Evolutionary conservation across 345 rosid genomes (phyloP).

Genomic region (Salix brachista): DNA sequence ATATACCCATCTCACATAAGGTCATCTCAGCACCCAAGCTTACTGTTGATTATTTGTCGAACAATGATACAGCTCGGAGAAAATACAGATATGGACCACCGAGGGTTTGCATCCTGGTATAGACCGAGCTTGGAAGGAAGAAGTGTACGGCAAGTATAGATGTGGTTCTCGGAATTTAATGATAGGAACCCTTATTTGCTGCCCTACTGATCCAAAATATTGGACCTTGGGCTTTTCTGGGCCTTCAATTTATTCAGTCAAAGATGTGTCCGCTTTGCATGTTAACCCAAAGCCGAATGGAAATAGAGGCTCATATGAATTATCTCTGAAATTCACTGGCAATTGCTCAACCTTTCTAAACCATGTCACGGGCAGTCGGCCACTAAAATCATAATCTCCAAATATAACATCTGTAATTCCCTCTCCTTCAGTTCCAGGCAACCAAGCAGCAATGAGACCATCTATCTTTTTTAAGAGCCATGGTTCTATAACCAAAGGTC

Average conservation of each 20-base stretch:
- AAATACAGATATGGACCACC: neutral
- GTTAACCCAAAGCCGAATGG: slow-evolving; percentile 67
- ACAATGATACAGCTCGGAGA: neutral
- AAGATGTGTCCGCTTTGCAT: slow-evolving; percentile 1
- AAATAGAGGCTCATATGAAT: slow-evolving; percentile 57
- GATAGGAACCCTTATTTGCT: neutral
- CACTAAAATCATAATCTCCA: slow-evolving; percentile 57
- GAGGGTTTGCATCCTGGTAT: neutral
- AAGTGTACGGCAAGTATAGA: neutral
- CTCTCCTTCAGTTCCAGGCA: slow-evolving; percentile 76
- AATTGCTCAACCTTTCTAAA: slow-evolving; percentile 49
- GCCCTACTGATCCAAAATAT: neutral
- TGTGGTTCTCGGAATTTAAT: neutral
- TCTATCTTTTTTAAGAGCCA: slow-evolving; percentile 51
- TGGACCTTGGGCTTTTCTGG: slow-evolving; percentile 7
- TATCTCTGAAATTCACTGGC: slow-evolving; percentile 40
- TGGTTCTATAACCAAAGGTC: slow-evolving; percentile 66
- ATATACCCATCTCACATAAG: neutral
- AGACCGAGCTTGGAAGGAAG: too few species aligned
- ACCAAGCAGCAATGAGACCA: slow-evolving; percentile 83
- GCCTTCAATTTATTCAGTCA: slow-evolving; percentile 13
- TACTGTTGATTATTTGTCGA: neutral
- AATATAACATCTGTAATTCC: slow-evolving; percentile 67
- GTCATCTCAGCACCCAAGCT: neutral
- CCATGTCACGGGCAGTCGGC: slow-evolving; percentile 77